These are phyloP conservation scores for Phytophthora litchii DNA, from an alignment of 352 stramenopile genomes.

Conservation along the genomic window DNA sequence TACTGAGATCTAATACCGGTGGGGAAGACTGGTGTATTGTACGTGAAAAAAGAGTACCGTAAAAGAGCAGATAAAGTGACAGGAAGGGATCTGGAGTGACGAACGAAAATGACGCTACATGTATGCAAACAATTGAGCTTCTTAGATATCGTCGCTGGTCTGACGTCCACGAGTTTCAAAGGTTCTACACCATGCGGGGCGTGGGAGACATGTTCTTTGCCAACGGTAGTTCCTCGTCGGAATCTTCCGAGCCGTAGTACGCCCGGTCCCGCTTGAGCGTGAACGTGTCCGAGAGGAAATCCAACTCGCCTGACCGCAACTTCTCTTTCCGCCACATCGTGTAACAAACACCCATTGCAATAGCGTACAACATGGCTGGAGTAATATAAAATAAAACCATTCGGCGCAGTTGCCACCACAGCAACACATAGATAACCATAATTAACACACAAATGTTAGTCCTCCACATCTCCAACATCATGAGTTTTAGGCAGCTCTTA, in stretches of 20 bases:
- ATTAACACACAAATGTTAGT: constrained; percentile 12
- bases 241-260: constrained; percentile 73
- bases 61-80: constrained; percentile 3
- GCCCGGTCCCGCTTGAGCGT: constrained; percentile 56
- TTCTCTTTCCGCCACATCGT: constrained; percentile 66
- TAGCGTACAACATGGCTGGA: constrained; percentile 61
- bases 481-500: not conserved
- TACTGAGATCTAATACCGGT: constrained; percentile 30
- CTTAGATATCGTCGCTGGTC: constrained; percentile 30
- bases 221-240: constrained; percentile 72
- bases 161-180: constrained; percentile 9
- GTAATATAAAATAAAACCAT: not conserved
- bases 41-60: constrained; percentile 21
- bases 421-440: not conserved
- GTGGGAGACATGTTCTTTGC: constrained; percentile 70
- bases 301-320: constrained; percentile 41
- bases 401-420: not conserved
- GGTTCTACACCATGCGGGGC: constrained; percentile 35
- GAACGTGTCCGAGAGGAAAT: constrained; percentile 50
- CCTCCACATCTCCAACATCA: not conserved
- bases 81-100: not conserved
- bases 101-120: not conserved
- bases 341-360: constrained; percentile 53
- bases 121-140: constrained; percentile 32
- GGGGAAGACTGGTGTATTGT: constrained; percentile 7